These are phyloP conservation scores for Dendrobium chrysotoxum DNA, from an alignment of 106 monocot genomes.

Conservation along the genomic window DNA sequence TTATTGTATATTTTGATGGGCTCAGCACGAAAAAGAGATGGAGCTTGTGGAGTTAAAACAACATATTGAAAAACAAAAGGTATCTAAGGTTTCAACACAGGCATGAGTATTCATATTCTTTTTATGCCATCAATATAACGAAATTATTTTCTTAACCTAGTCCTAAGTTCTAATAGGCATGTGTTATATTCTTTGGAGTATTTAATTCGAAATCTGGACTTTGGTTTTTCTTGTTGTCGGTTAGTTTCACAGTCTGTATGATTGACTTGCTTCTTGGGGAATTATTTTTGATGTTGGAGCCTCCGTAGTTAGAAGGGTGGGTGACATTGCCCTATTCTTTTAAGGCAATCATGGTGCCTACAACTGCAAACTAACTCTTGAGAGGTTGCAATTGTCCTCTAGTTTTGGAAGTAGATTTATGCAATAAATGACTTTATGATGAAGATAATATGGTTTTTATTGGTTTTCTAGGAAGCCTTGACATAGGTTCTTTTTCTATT, in stretches of 20 bases:
- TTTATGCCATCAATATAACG: background rate
- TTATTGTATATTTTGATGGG: constrained; percentile 9
- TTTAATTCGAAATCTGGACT: background rate
- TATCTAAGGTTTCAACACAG: background rate
- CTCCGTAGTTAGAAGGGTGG: too few species aligned
- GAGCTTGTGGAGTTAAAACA: constrained; percentile 49
- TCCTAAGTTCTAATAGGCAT: background rate
- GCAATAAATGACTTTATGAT: too few species aligned
- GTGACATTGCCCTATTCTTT: too few species aligned
- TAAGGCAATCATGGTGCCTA: too few species aligned
- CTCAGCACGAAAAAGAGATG: constrained; percentile 54
- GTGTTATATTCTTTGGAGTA: background rate
- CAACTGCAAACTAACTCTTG: too few species aligned
- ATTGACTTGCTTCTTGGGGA: background rate
- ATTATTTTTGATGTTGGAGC: too few species aligned
- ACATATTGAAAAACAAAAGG: constrained; percentile 68
- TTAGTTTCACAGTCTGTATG: background rate
- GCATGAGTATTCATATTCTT: background rate
- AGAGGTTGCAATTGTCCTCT: too few species aligned
- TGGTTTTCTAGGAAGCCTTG: too few species aligned
- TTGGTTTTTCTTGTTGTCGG: background rate
- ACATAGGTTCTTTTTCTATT: too few species aligned
- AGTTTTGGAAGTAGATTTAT: too few species aligned
- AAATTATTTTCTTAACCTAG: background rate
- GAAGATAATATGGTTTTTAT: too few species aligned